phyloP scores from a whole-genome alignment of 768 basidiomycete genomes.

The Calocera viscosa region DNA sequence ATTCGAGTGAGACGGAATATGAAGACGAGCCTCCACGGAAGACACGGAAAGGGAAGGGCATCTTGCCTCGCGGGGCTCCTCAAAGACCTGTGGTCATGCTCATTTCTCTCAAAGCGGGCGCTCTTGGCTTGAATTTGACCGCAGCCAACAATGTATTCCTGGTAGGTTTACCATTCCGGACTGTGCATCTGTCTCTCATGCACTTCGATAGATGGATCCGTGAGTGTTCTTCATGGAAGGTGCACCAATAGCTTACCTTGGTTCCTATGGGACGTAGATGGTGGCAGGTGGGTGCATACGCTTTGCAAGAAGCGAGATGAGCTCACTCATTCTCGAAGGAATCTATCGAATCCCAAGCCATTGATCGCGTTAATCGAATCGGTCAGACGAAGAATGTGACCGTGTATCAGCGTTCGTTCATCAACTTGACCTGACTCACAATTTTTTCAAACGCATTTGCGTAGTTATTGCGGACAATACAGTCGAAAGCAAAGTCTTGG shows the following conservation, averaged over 20 bases:
- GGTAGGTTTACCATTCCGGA: conserved; percentile 19
- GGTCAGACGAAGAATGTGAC: conserved; percentile 74
- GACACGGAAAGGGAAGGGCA: conserved; percentile 17
- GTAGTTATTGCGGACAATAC: conserved; percentile 72
- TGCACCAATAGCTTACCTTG: conserved; percentile 31
- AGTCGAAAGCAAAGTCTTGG: conserved; percentile 75
- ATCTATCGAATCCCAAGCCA: conserved; percentile 74
- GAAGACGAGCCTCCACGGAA: conserved; percentile 7
- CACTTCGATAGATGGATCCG: conserved; percentile 15
- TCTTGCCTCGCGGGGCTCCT: conserved; percentile 21
- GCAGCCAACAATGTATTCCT: conserved; percentile 64
- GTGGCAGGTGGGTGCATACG: conserved; percentile 46
- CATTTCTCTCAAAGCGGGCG: conserved; percentile 75
- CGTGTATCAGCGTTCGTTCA: conserved; percentile 50
- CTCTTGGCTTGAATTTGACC: conserved; percentile 76
- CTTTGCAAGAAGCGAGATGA: not conserved
- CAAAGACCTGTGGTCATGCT: conserved; percentile 67
- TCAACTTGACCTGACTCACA: not conserved
- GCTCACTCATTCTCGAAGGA: conserved; percentile 35
- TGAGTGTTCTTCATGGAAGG: not conserved
- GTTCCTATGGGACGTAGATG: conserved; percentile 56
- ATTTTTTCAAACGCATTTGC: not conserved
- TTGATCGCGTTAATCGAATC: conserved; percentile 33
- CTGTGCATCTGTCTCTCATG: conserved; percentile 14
- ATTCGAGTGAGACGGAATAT: not conserved